Evolutionary conservation across 1,284 basidiomycete species (phyloP).

Genomic region (Boletellus deceptivus): DNA sequence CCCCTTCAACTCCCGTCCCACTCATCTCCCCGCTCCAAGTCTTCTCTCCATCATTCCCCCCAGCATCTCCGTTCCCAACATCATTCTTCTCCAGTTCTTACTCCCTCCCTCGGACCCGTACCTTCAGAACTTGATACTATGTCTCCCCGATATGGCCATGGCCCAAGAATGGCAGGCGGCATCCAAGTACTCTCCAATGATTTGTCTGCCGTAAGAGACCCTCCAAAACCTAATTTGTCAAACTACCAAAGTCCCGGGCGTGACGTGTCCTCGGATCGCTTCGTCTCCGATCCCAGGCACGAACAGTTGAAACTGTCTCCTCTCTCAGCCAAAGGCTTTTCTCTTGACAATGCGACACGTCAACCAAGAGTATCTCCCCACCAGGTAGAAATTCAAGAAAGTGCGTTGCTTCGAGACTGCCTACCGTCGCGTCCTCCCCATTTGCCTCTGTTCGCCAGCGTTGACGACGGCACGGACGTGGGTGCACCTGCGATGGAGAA

Average conservation of each 20-base stretch:
- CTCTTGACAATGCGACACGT: conserved; percentile 8
- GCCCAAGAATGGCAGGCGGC: conserved; percentile 30
- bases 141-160: conserved; percentile 20
- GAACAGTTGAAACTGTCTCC: conserved; percentile 13
- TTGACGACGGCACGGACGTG: background rate
- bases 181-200: conserved; percentile 23
- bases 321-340: conserved; percentile 4
- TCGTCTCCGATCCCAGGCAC: conserved; percentile 13
- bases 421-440: conserved; percentile 8
- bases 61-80: conserved; percentile 15
- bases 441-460: background rate
- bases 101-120: background rate
- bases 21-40: conserved; percentile 16
- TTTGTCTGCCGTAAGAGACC: conserved; percentile 4
- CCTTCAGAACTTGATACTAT: conserved; percentile 10
- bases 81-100: conserved; percentile 14
- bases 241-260: conserved; percentile 13
- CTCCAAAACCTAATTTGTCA: conserved; percentile 9
- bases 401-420: conserved; percentile 3
- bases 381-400: conserved; percentile 9
- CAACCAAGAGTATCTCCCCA: background rate
- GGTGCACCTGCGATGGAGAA: background rate
- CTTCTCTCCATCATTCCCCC: conserved; percentile 24
- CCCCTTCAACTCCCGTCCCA: conserved; percentile 1
- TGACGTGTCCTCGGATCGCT: conserved; percentile 13